Percentiles rank a stretch among this genome's conserved stretches.
Evolutionary conservation across 441 rosid species (phyloP).

Genomic region (Croton laevigatus): DNA sequence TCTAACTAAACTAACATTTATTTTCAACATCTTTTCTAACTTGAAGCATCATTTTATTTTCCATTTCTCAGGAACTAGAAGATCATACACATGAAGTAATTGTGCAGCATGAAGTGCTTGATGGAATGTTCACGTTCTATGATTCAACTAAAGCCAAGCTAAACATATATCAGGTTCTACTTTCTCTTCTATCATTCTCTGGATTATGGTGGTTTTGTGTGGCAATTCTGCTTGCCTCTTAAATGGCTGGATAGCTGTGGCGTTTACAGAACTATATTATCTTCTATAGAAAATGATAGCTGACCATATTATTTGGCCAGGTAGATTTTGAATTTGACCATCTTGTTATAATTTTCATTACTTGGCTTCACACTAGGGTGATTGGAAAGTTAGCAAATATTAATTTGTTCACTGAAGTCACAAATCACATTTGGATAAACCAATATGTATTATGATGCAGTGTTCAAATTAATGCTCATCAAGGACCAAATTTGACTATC

Average conservation of each 20-base stretch:
- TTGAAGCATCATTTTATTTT: constrained; percentile 6
- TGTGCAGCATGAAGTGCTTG: constrained; percentile 75
- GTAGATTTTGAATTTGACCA: not conserved
- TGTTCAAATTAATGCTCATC: too few species aligned
- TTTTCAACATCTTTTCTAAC: not conserved
- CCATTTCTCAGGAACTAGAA: constrained; percentile 68
- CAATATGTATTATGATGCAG: too few species aligned
- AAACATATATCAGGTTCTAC: constrained; percentile 78
- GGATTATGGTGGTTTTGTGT: constrained; percentile 5
- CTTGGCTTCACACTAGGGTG: too few species aligned
- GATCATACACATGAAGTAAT: constrained; percentile 71
- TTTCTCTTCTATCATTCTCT: constrained; percentile 7
- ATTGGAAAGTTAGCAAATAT: not conserved
- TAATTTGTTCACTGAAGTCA: not conserved
- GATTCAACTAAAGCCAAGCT: constrained; percentile 75
- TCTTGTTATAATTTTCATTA: not conserved
- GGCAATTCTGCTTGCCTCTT: not conserved
- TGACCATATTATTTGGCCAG: not conserved
- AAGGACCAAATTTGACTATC: too few species aligned
- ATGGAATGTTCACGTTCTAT: constrained; percentile 88
- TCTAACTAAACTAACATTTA: too few species aligned
- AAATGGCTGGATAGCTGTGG: not conserved
- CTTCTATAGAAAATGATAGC: not conserved
- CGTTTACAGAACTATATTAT: not conserved
- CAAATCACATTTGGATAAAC: too few species aligned